Evolutionary conservation across 306 rosid species (phyloP), one percentile per base, ranked within the genome.

Genomic region (Hylodesmum podocarpum): DNA sequence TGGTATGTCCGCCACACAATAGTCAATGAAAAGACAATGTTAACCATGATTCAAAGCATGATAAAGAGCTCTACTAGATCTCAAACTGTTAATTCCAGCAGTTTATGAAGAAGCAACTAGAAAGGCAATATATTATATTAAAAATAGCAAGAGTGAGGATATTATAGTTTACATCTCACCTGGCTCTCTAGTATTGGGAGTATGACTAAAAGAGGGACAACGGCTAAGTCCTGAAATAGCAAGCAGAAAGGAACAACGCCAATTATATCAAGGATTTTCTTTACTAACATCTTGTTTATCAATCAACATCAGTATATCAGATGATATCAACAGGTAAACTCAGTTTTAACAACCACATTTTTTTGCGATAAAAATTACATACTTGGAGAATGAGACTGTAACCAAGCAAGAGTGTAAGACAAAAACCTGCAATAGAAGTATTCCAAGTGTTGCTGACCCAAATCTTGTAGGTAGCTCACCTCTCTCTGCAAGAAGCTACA

Each of bases 171-270:
- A 64, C 72, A 70, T 54, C 64, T 43, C 87, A 96, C 99, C 99
- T 96, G 97, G 86, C 84, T 92, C 96, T 96, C 99, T 75, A 96
- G 90, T 72, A 96, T 88, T 13, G 99, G 99, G 88, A 96, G 99
- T 79, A 96, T 79, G 87, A 96, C 99, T 78, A 96, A 79, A 73
- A 96, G 97, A 70, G 99, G 99, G 65, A 96, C 97, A 43, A 96
- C 99, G 7, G 99, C 99, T 86, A 96, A 88, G 86, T 96, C 99
- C 99, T 96, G 97, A 80, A 90, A 83, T 68, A 80, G 54, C 84
- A 87, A 81, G 83, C 76, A 82, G 73, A 65, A 75, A 53, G 78
- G 69, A 54, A 66, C 66, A 64, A 62, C 76, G 77, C 77, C 77
- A 78, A 71, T 55, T 22, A 71, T 10, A 79, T 31, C 50, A 49